Percentiles rank a stretch among this genome's conserved stretches.
Conservation (phyloP, 1,284 basidiomycete species). For the Leccinum fallax region DNA sequence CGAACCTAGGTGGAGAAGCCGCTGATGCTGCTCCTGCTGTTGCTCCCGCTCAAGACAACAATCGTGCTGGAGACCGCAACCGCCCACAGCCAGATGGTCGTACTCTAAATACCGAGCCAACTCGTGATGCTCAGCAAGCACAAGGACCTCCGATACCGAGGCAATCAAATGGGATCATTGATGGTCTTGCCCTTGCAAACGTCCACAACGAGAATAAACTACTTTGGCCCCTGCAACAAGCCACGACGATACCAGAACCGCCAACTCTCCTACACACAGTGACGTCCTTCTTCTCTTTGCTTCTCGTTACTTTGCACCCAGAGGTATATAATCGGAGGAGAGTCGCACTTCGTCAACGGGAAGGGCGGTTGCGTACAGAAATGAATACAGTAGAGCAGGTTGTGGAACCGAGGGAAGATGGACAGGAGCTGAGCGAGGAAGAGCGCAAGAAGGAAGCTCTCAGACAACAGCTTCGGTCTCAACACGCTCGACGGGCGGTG, state of each 20-base stretch:
- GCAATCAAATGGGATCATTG: constrained; percentile 44
- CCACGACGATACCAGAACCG: constrained; percentile 32
- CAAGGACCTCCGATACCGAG: constrained; percentile 30
- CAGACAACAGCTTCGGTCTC: constrained; percentile 43
- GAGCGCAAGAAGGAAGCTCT: constrained; percentile 36
- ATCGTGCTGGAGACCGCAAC: constrained; percentile 17
- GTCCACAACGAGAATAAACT: constrained; percentile 56
- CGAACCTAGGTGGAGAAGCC: constrained; percentile 22
- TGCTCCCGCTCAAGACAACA: constrained; percentile 21
- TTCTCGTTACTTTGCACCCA: constrained; percentile 68
- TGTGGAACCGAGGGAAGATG: constrained; percentile 37
- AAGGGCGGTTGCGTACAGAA: constrained; percentile 70
- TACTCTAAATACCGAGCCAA: constrained; percentile 18
- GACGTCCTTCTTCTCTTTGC: constrained; percentile 56
- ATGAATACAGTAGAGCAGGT: constrained; percentile 50
- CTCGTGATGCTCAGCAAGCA: constrained; percentile 23
- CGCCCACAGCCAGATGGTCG: constrained; percentile 18
- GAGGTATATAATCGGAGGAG: constrained; percentile 76
- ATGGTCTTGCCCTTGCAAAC: constrained; percentile 59
- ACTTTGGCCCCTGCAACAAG: constrained; percentile 43
- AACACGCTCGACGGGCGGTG: constrained; percentile 52
- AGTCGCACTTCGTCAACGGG: constrained; percentile 57
- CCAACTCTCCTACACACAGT: constrained; percentile 54
- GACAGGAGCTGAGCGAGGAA: constrained; percentile 35
- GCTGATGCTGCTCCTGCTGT: constrained; percentile 20